phyloP scores from a whole-genome alignment of 2,329 filamentous ascomycete species.

The Dactylellina sp. region DNA sequence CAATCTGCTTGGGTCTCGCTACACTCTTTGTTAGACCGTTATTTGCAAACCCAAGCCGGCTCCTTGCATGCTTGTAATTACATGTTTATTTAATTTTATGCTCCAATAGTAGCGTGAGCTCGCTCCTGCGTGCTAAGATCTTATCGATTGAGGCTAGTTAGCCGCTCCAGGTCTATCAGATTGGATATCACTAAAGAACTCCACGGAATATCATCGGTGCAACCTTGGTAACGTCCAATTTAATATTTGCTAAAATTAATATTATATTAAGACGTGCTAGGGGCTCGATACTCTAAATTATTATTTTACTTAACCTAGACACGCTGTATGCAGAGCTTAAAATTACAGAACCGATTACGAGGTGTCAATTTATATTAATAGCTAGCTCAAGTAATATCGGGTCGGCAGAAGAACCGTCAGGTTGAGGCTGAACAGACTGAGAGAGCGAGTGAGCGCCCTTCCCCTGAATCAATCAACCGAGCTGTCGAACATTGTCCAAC shows the following conservation, averaged over 20 bases:
- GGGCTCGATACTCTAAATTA: neutral
- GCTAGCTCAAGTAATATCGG: neutral
- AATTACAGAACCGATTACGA: no score
- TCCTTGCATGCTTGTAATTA: no score
- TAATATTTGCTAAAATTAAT: constrained; percentile 6
- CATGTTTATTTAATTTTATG: no score
- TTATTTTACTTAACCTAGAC: no score
- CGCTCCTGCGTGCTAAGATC: neutral
- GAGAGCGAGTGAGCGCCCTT: no score
- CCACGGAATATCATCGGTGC: constrained; percentile 26
- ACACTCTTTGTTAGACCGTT: no score
- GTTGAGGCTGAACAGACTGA: constrained; percentile 1
- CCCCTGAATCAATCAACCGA: constrained; percentile 7
- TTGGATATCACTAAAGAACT: neutral
- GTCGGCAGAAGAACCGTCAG: neutral
- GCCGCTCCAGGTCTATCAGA: neutral
- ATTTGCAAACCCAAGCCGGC: no score
- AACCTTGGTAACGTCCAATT: constrained; percentile 10
- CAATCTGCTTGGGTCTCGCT: no score
- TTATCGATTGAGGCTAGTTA: neutral
- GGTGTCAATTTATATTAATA: no score
- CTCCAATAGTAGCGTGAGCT: no score
- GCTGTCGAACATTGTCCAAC: neutral
- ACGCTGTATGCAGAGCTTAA: no score
- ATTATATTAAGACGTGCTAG: neutral